Evolutionary conservation across 257 asterid species (phyloP).

Genomic region (Jaltomata sinuosa): DNA sequence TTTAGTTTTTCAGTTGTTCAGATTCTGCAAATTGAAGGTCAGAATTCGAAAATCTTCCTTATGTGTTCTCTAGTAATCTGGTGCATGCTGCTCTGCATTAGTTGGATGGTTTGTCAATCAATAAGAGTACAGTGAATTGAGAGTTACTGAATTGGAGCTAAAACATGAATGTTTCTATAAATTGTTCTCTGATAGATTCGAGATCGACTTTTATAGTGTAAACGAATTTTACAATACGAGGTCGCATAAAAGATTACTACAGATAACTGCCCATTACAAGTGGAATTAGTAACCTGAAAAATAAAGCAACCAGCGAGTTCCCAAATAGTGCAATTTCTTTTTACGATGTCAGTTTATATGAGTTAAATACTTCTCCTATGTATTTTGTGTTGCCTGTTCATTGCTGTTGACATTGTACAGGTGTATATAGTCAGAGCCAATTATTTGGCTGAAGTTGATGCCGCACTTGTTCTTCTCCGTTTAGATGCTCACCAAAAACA

Average conservation of each 20-base stretch:
- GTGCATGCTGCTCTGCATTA: neutral
- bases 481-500: slow-evolving; percentile 13
- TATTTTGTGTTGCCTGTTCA: neutral
- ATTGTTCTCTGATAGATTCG: neutral
- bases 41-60: neutral
- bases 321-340: neutral
- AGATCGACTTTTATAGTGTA: neutral
- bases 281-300: too few species aligned
- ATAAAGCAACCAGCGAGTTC: neutral
- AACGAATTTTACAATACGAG: neutral
- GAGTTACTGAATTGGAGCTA: neutral
- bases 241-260: neutral
- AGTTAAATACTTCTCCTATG: neutral
- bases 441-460: slow-evolving; percentile 32
- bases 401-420: slow-evolving; percentile 1
- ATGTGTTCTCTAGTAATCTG: neutral
- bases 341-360: neutral
- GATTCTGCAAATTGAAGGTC: slow-evolving; percentile 14
- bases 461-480: slow-evolving; percentile 39
- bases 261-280: neutral
- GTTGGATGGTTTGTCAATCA: neutral
- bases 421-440: slow-evolving; percentile 34
- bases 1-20: slow-evolving; percentile 34
- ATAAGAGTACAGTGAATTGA: neutral
- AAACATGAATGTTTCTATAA: neutral